These are phyloP conservation scores for Geotrichum bryndzae DNA, from an alignment of 1,139 yeast genomes.

Conservation along the genomic window DNA sequence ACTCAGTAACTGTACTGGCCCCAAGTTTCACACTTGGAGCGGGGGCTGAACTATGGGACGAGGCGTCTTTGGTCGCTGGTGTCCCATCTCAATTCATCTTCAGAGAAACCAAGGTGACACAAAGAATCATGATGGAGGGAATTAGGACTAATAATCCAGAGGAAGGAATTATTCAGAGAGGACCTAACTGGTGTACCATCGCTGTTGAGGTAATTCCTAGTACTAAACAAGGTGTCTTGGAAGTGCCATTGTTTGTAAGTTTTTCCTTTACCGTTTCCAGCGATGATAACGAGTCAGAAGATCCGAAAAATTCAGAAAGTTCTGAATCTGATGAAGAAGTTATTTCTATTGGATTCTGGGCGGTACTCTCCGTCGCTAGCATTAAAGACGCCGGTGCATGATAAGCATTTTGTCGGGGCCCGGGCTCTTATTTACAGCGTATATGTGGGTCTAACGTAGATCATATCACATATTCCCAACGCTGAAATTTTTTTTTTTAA, in stretches of 20 bases:
- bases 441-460: background rate
- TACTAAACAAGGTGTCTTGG: slow-evolving; percentile 7
- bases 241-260: slow-evolving; percentile 26
- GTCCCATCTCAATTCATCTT: slow-evolving; percentile 28
- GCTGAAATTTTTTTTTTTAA: slow-evolving; percentile 1
- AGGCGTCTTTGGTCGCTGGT: slow-evolving; percentile 25
- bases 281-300: slow-evolving; percentile 11
- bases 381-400: background rate
- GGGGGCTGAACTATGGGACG: slow-evolving; percentile 28
- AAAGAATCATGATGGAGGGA: slow-evolving; percentile 30
- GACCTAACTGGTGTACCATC: slow-evolving; percentile 54
- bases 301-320: background rate
- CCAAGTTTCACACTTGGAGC: slow-evolving; percentile 28
- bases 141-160: slow-evolving; percentile 17
- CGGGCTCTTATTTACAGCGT: background rate
- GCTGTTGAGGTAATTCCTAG: slow-evolving; percentile 42
- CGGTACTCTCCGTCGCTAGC: slow-evolving; percentile 4
- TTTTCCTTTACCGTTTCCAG: slow-evolving; percentile 18
- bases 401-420: background rate
- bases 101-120: slow-evolving; percentile 29
- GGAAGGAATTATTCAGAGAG: slow-evolving; percentile 36
- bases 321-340: slow-evolving; percentile 2
- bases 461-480: slow-evolving; percentile 5
- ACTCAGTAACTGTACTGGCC: slow-evolving; percentile 24
- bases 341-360: slow-evolving; percentile 14